Base-by-base conservation (phyloP, 495 filamentous ascomycete genomes). In the Penicillium cataractarum region DNA sequence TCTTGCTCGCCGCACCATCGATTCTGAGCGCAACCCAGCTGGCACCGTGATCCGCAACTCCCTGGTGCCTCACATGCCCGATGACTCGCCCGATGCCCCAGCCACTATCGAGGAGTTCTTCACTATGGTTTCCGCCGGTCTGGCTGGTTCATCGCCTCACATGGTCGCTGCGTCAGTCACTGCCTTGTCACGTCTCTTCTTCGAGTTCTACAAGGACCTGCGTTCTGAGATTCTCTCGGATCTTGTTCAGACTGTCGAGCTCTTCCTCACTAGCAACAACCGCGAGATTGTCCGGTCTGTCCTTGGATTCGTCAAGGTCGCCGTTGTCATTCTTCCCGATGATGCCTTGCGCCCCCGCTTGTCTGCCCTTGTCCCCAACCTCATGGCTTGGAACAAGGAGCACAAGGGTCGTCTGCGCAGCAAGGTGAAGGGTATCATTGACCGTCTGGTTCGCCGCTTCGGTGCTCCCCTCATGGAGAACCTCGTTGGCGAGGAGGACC, bases 371-470 rank as follows among this genome's bases (percentile, higher is more conserved):
- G 84, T 99, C 24, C 91, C 93, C 22, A 96, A 94, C 74, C 78
- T 97, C 10, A 91, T 97, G 87, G 87, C 90, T 21, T 99, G 95
- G 95, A 92, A 90, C 67, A 92, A 97, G 76, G 95, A 99, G 75
- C 96, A 99, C 79, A 97, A 96, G 78, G 92, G 91, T 17, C 92
- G 95, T 69, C 92, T 98, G 73, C 90, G 91, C 63, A 88, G 92
- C 31, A 98, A 97, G 81, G 92, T 99, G 57, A 98, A 97, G 85
- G 92, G 97, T 68, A 97, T 99, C 64, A 75, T 98, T 31, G 95
- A 99, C 77, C 86, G 95, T 31, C 91, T 97, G 81, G 87, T 97
- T 27, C 85, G 95, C 19, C 86, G 93, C 53, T 97, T 97, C 76
- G 94, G 96, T 31, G 88, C 89, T 40, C 88, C 92, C 2, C 66